Conservation (phyloP, 1,139 yeast genomes). For the Hyphopichia burtonii region DNA sequence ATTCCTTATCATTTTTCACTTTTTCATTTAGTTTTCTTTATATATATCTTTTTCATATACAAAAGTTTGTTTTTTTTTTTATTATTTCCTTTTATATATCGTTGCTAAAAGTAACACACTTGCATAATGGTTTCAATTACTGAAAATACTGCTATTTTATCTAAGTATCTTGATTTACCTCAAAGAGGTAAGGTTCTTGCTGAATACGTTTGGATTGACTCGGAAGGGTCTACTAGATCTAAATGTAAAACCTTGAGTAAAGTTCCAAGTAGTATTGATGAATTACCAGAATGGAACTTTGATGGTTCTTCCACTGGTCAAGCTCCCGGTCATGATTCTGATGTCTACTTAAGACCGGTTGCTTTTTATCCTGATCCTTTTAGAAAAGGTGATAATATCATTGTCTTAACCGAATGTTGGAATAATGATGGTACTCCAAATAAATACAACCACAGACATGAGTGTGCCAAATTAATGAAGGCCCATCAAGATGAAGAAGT, state of each 20-base stretch:
- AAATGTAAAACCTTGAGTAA: conserved; percentile 84
- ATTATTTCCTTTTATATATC: neutral
- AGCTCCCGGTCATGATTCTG: conserved; percentile 98
- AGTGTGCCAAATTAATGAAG: conserved; percentile 92
- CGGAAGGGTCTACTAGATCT: conserved; percentile 88
- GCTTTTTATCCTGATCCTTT: conserved; percentile 95
- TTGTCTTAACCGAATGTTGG: conserved; percentile 96
- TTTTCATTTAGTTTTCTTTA: too few species aligned
- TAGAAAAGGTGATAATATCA: conserved; percentile 95
- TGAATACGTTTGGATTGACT: conserved; percentile 97
- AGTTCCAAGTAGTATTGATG: conserved; percentile 71
- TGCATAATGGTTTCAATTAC: conserved; percentile 42
- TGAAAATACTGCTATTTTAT: conserved; percentile 74
- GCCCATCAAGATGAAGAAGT: conserved; percentile 83
- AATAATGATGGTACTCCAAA: conserved; percentile 99
- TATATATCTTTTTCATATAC: neutral
- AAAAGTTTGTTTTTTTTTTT: neutral
- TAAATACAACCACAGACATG: conserved; percentile 97
- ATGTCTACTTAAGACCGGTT: conserved; percentile 89
- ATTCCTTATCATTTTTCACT: too few species aligned
- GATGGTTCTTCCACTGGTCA: conserved; percentile 98
- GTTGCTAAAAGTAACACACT: neutral
- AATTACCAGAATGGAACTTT: conserved; percentile 98
- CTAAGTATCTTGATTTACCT: conserved; percentile 78
- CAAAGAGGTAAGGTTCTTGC: conserved; percentile 89